Evolutionary conservation across 805 yeast genomes (phyloP), one percentile per base, ranked within the genome.

Genomic region (Metschnikowia colocasiae): DNA sequence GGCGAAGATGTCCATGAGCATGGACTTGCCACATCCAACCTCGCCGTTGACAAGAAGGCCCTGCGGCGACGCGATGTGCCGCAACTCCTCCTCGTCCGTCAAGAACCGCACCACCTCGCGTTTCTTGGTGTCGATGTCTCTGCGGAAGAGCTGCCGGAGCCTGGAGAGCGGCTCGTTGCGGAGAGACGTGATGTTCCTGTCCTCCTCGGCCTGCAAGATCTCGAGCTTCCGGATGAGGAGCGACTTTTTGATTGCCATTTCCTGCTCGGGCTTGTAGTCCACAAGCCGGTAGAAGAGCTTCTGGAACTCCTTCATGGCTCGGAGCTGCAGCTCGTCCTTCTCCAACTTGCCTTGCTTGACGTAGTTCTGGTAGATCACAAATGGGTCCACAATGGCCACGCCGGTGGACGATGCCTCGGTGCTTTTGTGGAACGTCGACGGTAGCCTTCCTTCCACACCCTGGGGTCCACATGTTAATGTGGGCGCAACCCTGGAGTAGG

Each of bases 21-120:
- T 78, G 1, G 87, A 80, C 58, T 85, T 85, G 1, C 91, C 91
- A 54, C 86, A 80, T 0, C 91, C 91, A 3, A 81, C 87, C 49
- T 78, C 85, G 3, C 86, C 87, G 61, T 79, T 80, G 5, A 82
- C 61, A 39, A 82, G 59, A 4, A 85, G 63, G 0, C 91, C 91
- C 47, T 77, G 83, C 0, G 90, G 90, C 0, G 86, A 72, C 1
- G 76, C 70, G 46, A 80, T 68, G 45, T 76, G 69, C 4, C 63
- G 56, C 27, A 83, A 59, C 52, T 81, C 85, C 48, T 82, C 86
- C 52, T 83, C 87, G 57, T 82, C 85, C 0, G 80, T 71, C 19
- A 85, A 58, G 8, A 73, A 72, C 48, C 65, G 64, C 19, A 85
- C 68, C 37, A 85, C 56, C 36, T 78, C 79, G 29, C 25, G 51